These are phyloP conservation scores for Dendrobium nobile DNA, from an alignment of 106 monocot species.

Conservation along the genomic window DNA sequence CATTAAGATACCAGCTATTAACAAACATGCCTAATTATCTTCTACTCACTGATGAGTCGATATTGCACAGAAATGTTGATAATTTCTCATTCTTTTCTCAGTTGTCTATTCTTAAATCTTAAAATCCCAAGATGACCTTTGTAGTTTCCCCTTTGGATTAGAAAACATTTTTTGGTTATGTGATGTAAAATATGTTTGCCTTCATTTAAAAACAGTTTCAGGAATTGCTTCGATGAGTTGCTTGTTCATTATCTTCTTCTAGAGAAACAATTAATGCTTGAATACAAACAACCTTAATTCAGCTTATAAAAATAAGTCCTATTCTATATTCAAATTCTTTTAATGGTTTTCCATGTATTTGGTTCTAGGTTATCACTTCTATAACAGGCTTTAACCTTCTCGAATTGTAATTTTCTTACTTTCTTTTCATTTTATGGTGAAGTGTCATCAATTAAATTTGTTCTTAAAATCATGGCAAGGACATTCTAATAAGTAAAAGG, in stretches of 20 bases:
- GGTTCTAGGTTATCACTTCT: not conserved
- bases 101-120: not conserved
- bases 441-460: not conserved
- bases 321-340: not conserved
- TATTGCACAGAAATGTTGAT: not conserved
- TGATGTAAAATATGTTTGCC: not conserved
- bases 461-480: not conserved
- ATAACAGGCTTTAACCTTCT: not conserved
- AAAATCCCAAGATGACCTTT: not conserved
- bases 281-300: not conserved
- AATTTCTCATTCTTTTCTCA: not conserved
- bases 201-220: not conserved
- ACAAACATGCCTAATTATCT: not conserved
- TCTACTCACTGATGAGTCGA: not conserved
- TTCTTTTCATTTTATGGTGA: not conserved
- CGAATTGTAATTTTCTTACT: not conserved
- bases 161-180: not conserved
- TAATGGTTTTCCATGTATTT: not conserved
- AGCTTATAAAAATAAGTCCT: not conserved
- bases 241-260: not conserved
- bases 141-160: not conserved
- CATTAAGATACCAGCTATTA: not conserved
- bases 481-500: not conserved
- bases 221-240: not conserved
- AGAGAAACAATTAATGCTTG: not conserved